phyloP scores from a whole-genome alignment of 2,329 filamentous ascomycete species.

The Trichoderma atrobrunneum region DNA sequence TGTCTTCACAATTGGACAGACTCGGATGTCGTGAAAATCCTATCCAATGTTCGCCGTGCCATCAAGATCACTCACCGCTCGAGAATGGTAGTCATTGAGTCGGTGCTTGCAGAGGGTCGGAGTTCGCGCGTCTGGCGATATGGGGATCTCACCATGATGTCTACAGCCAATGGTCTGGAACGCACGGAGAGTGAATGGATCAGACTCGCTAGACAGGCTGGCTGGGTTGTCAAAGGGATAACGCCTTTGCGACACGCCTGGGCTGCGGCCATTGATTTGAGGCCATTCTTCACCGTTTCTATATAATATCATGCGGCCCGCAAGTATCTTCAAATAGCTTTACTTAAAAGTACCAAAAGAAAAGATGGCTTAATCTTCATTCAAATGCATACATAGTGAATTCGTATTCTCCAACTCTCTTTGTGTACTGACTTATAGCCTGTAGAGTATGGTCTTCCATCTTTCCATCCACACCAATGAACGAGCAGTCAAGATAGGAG shows the following conservation, averaged over 20 bases:
- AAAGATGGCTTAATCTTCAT: not conserved
- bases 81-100: conserved; percentile 39
- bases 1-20: conserved; percentile 43
- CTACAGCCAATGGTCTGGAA: conserved; percentile 33
- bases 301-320: not conserved
- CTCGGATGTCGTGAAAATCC: conserved; percentile 30
- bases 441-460: rapidly evolving
- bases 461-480: not conserved
- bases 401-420: not conserved
- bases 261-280: conserved; percentile 12
- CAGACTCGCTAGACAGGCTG: conserved; percentile 28
- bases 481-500: not conserved
- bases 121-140: conserved; percentile 34
- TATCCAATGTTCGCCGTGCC: conserved; percentile 29
- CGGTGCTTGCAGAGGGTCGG: conserved; percentile 33
- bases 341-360: too few species aligned
- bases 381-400: not conserved
- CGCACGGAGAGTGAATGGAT: conserved; percentile 32
- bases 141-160: conserved; percentile 44
- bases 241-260: conserved; percentile 5
- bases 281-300: not conserved
- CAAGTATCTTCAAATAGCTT: not conserved
- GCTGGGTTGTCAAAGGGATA: conserved; percentile 29
- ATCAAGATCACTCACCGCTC: conserved; percentile 27
- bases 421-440: not conserved